Evolutionary conservation across 805 yeast species (phyloP).

Genomic region (Schwanniomyces polymorphus): DNA sequence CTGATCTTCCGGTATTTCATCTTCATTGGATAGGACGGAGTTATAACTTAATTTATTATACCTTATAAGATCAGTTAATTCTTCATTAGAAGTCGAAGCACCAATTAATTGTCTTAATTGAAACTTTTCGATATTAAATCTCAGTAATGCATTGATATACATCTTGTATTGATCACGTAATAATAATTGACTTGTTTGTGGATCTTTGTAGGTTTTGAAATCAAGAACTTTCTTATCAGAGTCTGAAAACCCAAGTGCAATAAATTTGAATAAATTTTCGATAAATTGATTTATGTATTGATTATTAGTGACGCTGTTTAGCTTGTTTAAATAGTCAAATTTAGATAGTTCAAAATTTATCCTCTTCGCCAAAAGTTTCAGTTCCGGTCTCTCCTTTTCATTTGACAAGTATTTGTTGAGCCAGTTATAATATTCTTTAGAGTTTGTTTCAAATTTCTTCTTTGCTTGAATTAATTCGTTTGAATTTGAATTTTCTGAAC

Average conservation of each 20-base stretch:
- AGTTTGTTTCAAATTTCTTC: constrained; percentile 37
- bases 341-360: constrained; percentile 43
- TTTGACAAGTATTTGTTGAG: constrained; percentile 42
- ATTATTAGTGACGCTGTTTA: constrained; percentile 36
- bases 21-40: constrained; percentile 8
- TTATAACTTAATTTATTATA: constrained; percentile 21
- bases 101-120: constrained; percentile 42
- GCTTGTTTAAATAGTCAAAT: constrained; percentile 45
- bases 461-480: constrained; percentile 24
- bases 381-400: constrained; percentile 44
- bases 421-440: constrained; percentile 46
- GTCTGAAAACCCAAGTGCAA: constrained; percentile 16
- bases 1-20: constrained; percentile 2
- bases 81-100: constrained; percentile 39
- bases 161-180: constrained; percentile 22
- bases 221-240: constrained; percentile 12
- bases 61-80: constrained; percentile 32
- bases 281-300: constrained; percentile 39
- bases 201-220: constrained; percentile 8
- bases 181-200: constrained; percentile 8
- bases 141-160: constrained; percentile 32
- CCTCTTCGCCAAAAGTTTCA: constrained; percentile 34
- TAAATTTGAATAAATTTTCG: constrained; percentile 37
- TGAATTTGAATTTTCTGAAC: constrained; percentile 12
- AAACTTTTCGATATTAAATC: constrained; percentile 42